Evolutionary conservation across 352 stramenopile genomes (phyloP).

Genomic region (Globisporangium lucens): DNA sequence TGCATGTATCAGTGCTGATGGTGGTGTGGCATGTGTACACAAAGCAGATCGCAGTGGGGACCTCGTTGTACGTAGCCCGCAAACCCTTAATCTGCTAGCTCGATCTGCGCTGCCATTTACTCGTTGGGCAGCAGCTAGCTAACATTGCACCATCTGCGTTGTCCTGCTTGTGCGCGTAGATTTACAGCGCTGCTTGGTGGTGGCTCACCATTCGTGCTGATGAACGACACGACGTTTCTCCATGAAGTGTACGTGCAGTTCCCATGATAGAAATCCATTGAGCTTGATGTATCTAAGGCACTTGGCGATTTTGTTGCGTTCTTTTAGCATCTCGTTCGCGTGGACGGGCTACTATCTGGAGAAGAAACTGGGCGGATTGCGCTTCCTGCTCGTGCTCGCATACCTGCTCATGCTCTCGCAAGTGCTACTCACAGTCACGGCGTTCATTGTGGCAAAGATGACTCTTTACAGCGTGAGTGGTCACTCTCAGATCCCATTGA

Average conservation of each 20-base stretch:
- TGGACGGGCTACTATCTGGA: conserved; percentile 29
- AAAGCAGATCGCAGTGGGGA: conserved; percentile 13
- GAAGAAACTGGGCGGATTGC: conserved; percentile 23
- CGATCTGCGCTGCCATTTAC: neutral
- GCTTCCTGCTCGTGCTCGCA: conserved; percentile 20
- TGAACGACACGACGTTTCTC: conserved; percentile 11
- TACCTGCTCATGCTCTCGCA: conserved; percentile 24
- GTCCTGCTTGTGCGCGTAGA: neutral
- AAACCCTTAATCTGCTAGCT: too few relatives aligned
- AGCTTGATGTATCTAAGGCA: neutral
- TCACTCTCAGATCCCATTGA: neutral
- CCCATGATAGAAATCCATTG: neutral
- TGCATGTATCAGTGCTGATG: conserved; percentile 7
- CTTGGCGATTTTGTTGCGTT: neutral
- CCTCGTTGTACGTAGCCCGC: conserved; percentile 9
- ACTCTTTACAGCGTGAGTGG: conserved; percentile 18
- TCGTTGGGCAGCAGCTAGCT: neutral
- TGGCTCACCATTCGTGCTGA: conserved; percentile 2
- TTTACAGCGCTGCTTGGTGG: conserved; percentile 4
- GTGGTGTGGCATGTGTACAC: conserved; percentile 13
- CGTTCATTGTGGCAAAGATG: conserved; percentile 20
- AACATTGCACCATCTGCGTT: neutral
- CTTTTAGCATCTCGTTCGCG: conserved; percentile 21
- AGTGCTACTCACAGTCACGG: conserved; percentile 14
- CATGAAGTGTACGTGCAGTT: conserved; percentile 16